These are phyloP conservation scores for Funneliformis caledonium DNA, from an alignment of 371 early-diverging fungal genomes.

Conservation along the genomic window DNA sequence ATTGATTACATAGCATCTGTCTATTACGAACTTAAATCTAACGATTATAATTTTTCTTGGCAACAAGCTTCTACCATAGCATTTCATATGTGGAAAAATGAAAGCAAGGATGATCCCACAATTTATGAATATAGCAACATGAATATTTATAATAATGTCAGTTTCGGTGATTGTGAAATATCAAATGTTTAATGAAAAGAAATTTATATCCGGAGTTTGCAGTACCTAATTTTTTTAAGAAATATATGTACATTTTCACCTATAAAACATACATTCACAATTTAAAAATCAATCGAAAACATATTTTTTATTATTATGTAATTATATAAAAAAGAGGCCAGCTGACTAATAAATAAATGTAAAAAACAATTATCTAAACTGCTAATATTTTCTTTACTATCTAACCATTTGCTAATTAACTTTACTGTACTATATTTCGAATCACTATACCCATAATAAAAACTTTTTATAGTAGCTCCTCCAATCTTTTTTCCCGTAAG, in stretches of 20 bases:
- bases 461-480: neutral
- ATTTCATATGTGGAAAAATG: too few species aligned
- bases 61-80: neutral
- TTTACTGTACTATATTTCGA: neutral
- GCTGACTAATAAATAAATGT: neutral
- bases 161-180: too few species aligned
- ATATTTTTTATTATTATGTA: slow-evolving; percentile 14
- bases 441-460: slow-evolving; percentile 6
- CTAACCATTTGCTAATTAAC: slow-evolving; percentile 4
- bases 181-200: too few species aligned
- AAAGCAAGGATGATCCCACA: too few species aligned
- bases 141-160: too few species aligned
- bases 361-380: slow-evolving; percentile 12
- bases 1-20: too few species aligned
- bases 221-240: neutral
- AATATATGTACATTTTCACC: neutral
- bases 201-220: neutral
- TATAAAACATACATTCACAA: slow-evolving; percentile 28
- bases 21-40: neutral
- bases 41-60: neutral
- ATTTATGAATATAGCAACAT: too few species aligned
- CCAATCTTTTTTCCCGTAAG: slow-evolving; percentile 18
- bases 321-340: slow-evolving; percentile 18
- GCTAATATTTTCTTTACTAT: slow-evolving; percentile 1
- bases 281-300: slow-evolving; percentile 18